These are phyloP conservation scores for Saturnispora silvae DNA, from an alignment of 805 yeast genomes.

Conservation along the genomic window DNA sequence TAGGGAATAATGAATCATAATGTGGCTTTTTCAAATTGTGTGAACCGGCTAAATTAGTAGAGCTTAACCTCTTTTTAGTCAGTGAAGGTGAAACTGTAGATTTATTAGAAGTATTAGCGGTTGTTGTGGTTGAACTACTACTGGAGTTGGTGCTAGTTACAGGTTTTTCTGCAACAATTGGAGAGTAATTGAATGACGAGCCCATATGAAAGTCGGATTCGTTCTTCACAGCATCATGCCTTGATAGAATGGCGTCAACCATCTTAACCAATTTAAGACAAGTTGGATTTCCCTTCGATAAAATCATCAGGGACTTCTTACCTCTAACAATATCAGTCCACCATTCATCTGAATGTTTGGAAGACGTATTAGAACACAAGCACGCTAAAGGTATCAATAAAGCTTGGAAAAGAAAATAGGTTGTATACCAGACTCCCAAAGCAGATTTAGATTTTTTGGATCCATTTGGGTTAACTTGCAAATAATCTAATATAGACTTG, in stretches of 20 bases:
- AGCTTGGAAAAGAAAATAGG: conserved; percentile 55
- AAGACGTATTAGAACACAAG: conserved; percentile 38
- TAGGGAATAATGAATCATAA: conserved; percentile 4
- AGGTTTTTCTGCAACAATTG: not conserved
- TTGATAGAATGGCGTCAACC: conserved; percentile 30
- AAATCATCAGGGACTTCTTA: conserved; percentile 28
- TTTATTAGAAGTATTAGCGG: no score
- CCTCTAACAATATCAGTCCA: conserved; percentile 32
- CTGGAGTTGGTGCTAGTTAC: no score
- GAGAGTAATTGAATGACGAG: conserved; percentile 3
- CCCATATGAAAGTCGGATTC: conserved; percentile 4
- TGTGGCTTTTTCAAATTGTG: conserved; percentile 1
- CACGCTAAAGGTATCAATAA: conserved; percentile 47
- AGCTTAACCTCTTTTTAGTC: conserved; percentile 5
- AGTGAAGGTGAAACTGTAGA: not conserved
- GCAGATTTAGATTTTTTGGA: conserved; percentile 23
- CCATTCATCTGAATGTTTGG: conserved; percentile 37
- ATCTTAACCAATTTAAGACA: conserved; percentile 36
- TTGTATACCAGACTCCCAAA: conserved; percentile 52
- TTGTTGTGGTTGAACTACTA: no score
- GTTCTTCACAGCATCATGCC: conserved; percentile 14
- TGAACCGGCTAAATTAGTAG: conserved; percentile 1
- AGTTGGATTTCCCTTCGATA: conserved; percentile 33
- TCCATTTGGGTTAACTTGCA: conserved; percentile 12
- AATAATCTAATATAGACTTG: conserved; percentile 34